Percentiles rank a stretch among this genome's conserved stretches.
Conservation (phyloP, 371 early-diverging fungal species). For the Dinochytrium kinnereticum region DNA sequence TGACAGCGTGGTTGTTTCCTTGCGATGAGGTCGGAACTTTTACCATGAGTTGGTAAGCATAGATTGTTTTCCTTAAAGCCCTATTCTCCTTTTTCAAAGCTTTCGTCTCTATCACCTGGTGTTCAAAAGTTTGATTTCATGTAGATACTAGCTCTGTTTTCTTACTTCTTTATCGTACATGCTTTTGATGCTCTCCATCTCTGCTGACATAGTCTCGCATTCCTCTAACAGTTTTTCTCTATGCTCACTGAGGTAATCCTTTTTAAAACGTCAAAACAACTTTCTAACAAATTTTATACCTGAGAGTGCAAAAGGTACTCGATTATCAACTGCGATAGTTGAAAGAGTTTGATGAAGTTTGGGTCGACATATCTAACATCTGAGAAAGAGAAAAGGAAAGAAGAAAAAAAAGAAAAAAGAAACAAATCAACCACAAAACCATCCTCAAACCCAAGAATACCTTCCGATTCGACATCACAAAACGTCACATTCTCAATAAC, state of each 20-base stretch:
- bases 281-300: constrained; percentile 24
- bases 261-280: constrained; percentile 12
- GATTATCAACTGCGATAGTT: constrained; percentile 58
- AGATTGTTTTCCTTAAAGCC: constrained; percentile 50
- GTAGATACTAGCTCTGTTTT: not conserved
- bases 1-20: not conserved
- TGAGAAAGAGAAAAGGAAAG: constrained; percentile 10
- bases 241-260: constrained; percentile 29
- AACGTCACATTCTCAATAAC: constrained; percentile 58
- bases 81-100: constrained; percentile 49
- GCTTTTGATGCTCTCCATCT: constrained; percentile 16
- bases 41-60: constrained; percentile 59
- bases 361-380: constrained; percentile 56
- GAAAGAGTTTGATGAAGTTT: constrained; percentile 58
- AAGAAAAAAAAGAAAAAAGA: not conserved
- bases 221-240: constrained; percentile 19
- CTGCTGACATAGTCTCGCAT: constrained; percentile 9
- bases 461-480: constrained; percentile 59
- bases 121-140: not conserved
- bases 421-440: not conserved
- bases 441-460: constrained; percentile 26
- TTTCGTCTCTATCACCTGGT: constrained; percentile 37
- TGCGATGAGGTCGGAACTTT: constrained; percentile 43
- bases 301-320: constrained; percentile 60
- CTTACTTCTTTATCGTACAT: constrained; percentile 27